Conservation (phyloP, 257 asterid genomes). For the Ilex asprella region DNA sequence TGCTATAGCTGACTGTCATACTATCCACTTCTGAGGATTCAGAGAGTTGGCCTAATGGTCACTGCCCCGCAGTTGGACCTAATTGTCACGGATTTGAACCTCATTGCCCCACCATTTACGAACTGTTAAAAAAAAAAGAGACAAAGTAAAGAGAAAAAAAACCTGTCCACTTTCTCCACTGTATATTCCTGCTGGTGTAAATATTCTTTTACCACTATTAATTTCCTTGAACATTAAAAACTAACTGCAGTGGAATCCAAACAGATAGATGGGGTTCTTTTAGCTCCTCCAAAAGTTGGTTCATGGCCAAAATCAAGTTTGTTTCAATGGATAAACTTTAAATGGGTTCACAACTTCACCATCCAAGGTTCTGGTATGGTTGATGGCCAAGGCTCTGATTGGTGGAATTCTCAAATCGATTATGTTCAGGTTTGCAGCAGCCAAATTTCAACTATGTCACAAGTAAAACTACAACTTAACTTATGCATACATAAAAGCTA, state of each 20-base stretch:
- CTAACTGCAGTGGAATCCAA: constrained; percentile 1
- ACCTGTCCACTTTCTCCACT: no score
- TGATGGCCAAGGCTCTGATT: constrained; percentile 79
- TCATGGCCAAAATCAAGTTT: constrained; percentile 61
- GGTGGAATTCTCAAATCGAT: constrained; percentile 56
- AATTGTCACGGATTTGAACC: no score
- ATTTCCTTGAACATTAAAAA: background rate
- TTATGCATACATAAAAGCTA: background rate
- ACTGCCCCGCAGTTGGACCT: no score
- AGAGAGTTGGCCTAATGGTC: no score
- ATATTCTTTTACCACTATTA: background rate
- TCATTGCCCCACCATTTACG: no score
- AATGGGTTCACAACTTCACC: constrained; percentile 64
- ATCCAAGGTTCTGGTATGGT: constrained; percentile 65
- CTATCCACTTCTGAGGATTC: no score
- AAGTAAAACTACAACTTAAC: background rate
- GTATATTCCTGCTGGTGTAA: no score
- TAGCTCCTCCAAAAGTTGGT: constrained; percentile 57
- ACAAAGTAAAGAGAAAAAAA: no score
- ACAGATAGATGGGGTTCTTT: constrained; percentile 62
- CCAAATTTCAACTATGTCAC: background rate
- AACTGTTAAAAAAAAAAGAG: no score
- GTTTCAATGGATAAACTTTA: constrained; percentile 74
- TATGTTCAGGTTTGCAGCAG: constrained; percentile 24
- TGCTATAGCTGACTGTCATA: no score